Evolutionary conservation across 1,139 yeast genomes (phyloP).

Genomic region (Scheffersomyces titani): DNA sequence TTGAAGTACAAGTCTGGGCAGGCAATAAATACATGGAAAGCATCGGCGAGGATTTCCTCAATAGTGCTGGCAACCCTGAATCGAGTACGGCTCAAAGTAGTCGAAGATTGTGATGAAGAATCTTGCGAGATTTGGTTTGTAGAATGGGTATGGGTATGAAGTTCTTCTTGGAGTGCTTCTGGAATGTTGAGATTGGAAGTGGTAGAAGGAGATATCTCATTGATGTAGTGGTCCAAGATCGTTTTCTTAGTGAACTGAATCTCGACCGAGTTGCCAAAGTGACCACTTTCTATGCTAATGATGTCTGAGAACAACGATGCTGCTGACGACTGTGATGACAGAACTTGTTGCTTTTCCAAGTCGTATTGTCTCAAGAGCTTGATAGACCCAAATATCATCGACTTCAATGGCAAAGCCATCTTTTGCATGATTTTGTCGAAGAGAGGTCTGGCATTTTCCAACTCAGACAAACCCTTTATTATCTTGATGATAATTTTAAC

Average conservation of each 20-base stretch:
- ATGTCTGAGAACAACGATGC: slow-evolving; percentile 11
- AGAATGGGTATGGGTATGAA: neutral
- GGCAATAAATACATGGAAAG: slow-evolving; percentile 35
- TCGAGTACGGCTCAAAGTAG: neutral
- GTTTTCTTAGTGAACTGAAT: neutral
- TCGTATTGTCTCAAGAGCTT: slow-evolving; percentile 30
- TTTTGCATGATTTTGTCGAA: slow-evolving; percentile 25
- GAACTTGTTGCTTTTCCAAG: slow-evolving; percentile 4
- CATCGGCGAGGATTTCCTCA: slow-evolving; percentile 37
- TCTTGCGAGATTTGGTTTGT: neutral
- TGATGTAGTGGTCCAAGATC: slow-evolving; percentile 1
- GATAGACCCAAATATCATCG: slow-evolving; percentile 31
- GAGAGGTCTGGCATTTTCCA: slow-evolving; percentile 22
- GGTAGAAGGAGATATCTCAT: neutral
- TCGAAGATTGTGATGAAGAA: neutral
- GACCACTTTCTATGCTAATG: slow-evolving; percentile 7
- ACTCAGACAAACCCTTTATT: slow-evolving; percentile 36
- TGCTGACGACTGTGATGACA: slow-evolving; percentile 4
- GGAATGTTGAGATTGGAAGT: neutral
- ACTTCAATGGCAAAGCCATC: slow-evolving; percentile 25
- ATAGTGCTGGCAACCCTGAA: slow-evolving; percentile 17
- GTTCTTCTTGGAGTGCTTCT: neutral
- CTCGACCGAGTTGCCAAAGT: neutral
- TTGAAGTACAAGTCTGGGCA: slow-evolving; percentile 40
- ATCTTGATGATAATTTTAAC: slow-evolving; percentile 39